Evolutionary conservation across 2,329 filamentous ascomycete species (phyloP).

Genomic region (Alternaria triticimaculans): DNA sequence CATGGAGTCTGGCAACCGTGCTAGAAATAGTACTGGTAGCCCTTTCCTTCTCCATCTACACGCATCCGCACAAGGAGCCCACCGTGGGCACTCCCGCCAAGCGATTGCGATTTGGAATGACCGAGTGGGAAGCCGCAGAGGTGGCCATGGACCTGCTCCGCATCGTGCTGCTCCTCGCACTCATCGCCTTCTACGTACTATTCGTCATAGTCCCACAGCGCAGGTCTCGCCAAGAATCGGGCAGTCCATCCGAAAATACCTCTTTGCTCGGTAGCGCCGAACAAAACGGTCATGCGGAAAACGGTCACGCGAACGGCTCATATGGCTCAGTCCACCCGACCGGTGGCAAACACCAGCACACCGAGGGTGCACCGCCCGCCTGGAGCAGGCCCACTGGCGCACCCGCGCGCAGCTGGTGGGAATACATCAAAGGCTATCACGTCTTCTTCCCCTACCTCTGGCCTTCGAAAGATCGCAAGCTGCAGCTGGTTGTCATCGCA

Average conservation of each 20-base stretch:
- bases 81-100: conserved; percentile 49
- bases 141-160: conserved; percentile 72
- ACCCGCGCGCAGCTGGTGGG: conserved; percentile 91
- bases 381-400: conserved; percentile 90
- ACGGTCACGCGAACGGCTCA: conserved; percentile 59
- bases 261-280: conserved; percentile 64
- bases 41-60: conserved; percentile 72
- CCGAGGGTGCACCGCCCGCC: conserved; percentile 70
- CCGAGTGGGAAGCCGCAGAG: conserved; percentile 69
- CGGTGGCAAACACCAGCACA: conserved; percentile 53
- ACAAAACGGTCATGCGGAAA: conserved; percentile 53
- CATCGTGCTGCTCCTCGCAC: conserved; percentile 67
- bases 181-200: conserved; percentile 65
- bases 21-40: conserved; percentile 77
- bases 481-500: conserved; percentile 79
- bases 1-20: conserved; percentile 76
- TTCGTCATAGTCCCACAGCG: conserved; percentile 53
- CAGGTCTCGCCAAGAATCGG: conserved; percentile 28
- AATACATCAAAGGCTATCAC: conserved; percentile 90
- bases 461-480: conserved; percentile 78
- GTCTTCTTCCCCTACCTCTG: conserved; percentile 97
- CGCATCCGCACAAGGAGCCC: conserved; percentile 69
- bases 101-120: conserved; percentile 49
- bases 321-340: conserved; percentile 58
- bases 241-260: conserved; percentile 62